These are phyloP conservation scores for Saccharomyces mikatae DNA, from an alignment of 805 yeast species.

Conservation along the genomic window DNA sequence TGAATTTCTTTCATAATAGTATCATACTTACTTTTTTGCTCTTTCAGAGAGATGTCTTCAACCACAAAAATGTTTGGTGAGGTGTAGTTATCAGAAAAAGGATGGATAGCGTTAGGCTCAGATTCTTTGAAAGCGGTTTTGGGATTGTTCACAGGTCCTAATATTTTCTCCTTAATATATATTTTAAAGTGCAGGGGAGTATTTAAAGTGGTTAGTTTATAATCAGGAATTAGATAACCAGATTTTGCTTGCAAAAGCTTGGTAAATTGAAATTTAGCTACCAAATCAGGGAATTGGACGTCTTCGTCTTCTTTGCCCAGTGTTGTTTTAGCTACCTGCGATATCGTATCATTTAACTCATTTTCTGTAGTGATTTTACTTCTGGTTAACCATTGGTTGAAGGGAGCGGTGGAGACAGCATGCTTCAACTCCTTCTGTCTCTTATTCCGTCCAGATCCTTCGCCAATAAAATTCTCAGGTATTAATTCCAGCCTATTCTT, in stretches of 20 bases:
- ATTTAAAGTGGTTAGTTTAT: constrained; percentile 26
- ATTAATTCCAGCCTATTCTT: constrained; percentile 20
- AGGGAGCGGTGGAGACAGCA: constrained; percentile 17
- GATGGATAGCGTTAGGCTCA: constrained; percentile 67
- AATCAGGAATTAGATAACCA: constrained; percentile 35
- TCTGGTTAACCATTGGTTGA: constrained; percentile 30
- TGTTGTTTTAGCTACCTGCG: not conserved
- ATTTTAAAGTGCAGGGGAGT: constrained; percentile 25
- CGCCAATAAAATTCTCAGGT: constrained; percentile 27
- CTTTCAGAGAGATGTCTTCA: constrained; percentile 39
- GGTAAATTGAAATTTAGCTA: constrained; percentile 31
- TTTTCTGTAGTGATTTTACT: constrained; percentile 20
- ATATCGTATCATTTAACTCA: constrained; percentile 22
- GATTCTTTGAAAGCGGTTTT: constrained; percentile 43
- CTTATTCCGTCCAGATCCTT: constrained; percentile 14
- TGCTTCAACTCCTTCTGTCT: constrained; percentile 4
- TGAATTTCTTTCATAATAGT: constrained; percentile 42
- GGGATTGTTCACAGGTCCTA: constrained; percentile 18
- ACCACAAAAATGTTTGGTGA: constrained; percentile 52
- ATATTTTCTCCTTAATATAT: constrained; percentile 23
- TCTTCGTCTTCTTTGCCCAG: constrained; percentile 5
- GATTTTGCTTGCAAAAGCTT: constrained; percentile 30
- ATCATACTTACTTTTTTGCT: constrained; percentile 39
- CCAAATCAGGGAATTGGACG: constrained; percentile 22
- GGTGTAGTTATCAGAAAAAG: constrained; percentile 45